Base-by-base conservation (phyloP, 148 eudicot species). In the Rhododendron molle region DNA sequence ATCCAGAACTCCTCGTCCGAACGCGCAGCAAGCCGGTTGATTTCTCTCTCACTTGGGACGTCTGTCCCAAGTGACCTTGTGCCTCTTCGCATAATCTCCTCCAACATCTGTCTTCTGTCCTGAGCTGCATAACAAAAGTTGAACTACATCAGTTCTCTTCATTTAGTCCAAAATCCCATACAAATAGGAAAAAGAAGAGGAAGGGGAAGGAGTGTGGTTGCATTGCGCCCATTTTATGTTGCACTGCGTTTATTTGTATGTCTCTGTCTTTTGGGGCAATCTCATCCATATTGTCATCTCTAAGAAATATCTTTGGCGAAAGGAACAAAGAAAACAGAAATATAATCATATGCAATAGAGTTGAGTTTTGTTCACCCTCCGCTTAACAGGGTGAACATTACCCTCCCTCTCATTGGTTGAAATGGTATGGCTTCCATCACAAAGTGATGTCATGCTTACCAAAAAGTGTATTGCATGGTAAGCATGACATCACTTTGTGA, bases 61-160 rank as follows among this genome's bases (percentile, higher is more conserved):
- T 97, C 99, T 10, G 92, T 87, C 79, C 99, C 98, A 50, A 97
- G 98, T 2, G 98, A 87, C 87, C 98, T 97, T 38, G 98, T 92
- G 85, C 99, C 99, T 81, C 90, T 94, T 5, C 99, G 98, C 99
- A 97, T 97, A 20, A 97, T 95, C 91, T 94, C 96, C 89, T 95
- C 96, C 89, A 97, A 86, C 99, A 95, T 92, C 85, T 93, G 94
- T 90, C 93, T 94, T 86, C 99, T 90, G 87, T 97, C 99, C 89
- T 97, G 93, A 82, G 98, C 99, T 97, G 99, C 93, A 93, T 65
- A 50, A 81, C 79, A 72, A 90, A 87, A 86, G 43, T 49, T 49
- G 32, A 83, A 80, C 40, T 15, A 46, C 36, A 2, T 82, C 73
- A 85, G 81, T n/a, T 28, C 38, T 65, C 83, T 50, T 28, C n/a